These are phyloP conservation scores for Blastobotrys peoriensis DNA, from an alignment of 805 yeast genomes.

Conservation along the genomic window DNA sequence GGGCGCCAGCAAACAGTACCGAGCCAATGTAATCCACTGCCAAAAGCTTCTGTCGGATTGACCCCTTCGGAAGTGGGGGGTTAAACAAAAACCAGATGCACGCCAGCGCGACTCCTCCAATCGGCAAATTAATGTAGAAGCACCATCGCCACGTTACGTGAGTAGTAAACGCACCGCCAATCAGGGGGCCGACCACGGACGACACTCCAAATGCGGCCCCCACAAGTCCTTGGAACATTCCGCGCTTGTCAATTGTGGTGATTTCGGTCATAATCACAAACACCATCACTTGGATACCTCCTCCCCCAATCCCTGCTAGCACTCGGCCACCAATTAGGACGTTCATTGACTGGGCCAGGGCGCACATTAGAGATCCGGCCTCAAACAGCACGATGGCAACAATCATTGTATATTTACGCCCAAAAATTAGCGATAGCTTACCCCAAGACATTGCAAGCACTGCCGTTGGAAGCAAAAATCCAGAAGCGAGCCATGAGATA, in stretches of 20 bases:
- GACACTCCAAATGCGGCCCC: conserved; percentile 27
- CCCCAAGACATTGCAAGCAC: conserved; percentile 57
- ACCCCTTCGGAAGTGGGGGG: conserved; percentile 43
- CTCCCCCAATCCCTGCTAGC: conserved; percentile 66
- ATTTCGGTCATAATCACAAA: conserved; percentile 53
- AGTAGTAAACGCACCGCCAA: conserved; percentile 61
- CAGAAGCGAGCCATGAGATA: conserved; percentile 48
- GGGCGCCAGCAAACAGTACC: conserved; percentile 30
- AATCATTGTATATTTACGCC: conserved; percentile 44
- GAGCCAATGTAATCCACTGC: conserved; percentile 48
- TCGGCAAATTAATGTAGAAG: conserved; percentile 61
- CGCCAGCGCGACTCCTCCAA: conserved; percentile 47
- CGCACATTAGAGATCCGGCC: conserved; percentile 55
- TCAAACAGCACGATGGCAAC: conserved; percentile 50
- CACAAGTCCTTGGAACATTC: conserved; percentile 21
- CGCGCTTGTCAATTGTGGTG: conserved; percentile 37
- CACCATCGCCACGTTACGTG: conserved; percentile 68
- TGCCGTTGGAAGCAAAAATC: conserved; percentile 61
- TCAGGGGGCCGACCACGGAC: conserved; percentile 45
- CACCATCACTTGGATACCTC: conserved; percentile 55
- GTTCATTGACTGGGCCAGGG: conserved; percentile 47
- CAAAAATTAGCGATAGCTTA: conserved; percentile 32
- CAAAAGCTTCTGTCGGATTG: conserved; percentile 33
- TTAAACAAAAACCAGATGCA: conserved; percentile 37
- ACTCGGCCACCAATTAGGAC: conserved; percentile 67